These are phyloP conservation scores for Suillus subalutaceus DNA, from an alignment of 768 basidiomycete genomes.

Conservation along the genomic window DNA sequence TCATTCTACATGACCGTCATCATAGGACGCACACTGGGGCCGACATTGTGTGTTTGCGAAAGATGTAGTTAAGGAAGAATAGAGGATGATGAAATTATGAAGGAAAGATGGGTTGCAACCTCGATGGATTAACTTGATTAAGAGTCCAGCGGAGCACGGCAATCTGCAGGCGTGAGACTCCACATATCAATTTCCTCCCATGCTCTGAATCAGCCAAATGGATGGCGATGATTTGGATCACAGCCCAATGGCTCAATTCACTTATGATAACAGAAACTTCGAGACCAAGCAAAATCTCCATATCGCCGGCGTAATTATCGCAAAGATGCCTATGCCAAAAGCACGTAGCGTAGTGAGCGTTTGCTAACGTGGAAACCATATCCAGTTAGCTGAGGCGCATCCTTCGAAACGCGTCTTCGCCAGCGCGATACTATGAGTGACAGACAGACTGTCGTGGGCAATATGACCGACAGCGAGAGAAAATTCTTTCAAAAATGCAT, in stretches of 20 bases:
- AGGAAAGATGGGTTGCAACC: constrained; percentile 30
- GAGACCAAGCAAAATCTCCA: not conserved
- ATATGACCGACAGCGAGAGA: constrained; percentile 17
- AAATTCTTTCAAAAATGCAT: constrained; percentile 15
- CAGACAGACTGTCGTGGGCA: constrained; percentile 12
- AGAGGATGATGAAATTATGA: constrained; percentile 36
- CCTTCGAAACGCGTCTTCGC: not conserved
- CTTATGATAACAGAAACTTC: constrained; percentile 3
- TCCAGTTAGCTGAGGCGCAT: not conserved
- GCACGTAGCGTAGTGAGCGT: not conserved
- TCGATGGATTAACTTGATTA: constrained; percentile 31
- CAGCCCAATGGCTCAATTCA: constrained; percentile 5
- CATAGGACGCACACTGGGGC: constrained; percentile 49
- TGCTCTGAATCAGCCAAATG: constrained; percentile 13
- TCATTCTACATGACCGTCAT: constrained; percentile 15
- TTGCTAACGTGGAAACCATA: not conserved
- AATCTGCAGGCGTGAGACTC: constrained; percentile 24
- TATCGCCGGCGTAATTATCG: not conserved
- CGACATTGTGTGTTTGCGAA: constrained; percentile 42
- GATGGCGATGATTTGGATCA: not conserved
- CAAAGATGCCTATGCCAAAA: not conserved
- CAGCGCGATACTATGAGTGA: not conserved
- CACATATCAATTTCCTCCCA: constrained; percentile 17
- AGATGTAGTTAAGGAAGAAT: constrained; percentile 37
- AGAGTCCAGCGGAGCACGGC: constrained; percentile 10